A percentile compares a stretch with the other conserved stretches of the same genome.
These are phyloP conservation scores for Phyllostachys edulis DNA, from an alignment of 176 grass and related monocot genomes.

Conservation along the genomic window DNA sequence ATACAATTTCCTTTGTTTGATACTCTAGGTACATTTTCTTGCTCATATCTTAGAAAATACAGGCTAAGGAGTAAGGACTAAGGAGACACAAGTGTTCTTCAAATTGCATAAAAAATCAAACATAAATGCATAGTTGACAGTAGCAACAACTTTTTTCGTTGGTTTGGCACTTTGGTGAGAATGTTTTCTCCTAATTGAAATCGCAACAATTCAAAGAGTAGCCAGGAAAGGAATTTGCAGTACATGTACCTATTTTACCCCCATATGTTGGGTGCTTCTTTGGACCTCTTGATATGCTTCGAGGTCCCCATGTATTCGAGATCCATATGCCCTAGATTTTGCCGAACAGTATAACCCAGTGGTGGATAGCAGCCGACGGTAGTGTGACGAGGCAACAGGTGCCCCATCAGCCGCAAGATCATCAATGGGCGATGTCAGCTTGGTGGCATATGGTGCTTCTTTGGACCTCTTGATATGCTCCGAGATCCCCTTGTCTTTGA, in stretches of 20 bases:
- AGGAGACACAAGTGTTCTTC: not conserved
- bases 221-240: too few relatives aligned
- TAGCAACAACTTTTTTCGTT: not conserved
- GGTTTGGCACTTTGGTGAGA: not conserved
- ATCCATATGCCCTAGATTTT: not conserved
- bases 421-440: not conserved
- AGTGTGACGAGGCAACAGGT: not conserved
- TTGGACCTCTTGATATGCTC: not conserved
- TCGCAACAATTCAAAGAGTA: not conserved
- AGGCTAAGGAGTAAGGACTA: not conserved
- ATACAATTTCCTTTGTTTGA: too few relatives aligned
- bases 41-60: not conserved
- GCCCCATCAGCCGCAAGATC: not conserved
- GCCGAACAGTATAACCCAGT: rapidly evolving
- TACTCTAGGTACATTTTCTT: too few relatives aligned
- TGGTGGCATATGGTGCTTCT: not conserved
- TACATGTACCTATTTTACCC: not conserved
- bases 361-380: too few relatives aligned
- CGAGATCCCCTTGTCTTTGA: not conserved
- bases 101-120: not conserved
- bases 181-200: not conserved
- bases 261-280: not conserved
- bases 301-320: not conserved
- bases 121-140: not conserved
- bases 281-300: not conserved